phyloP scores from a whole-genome alignment of 495 filamentous ascomycete genomes.

The Penicillium cinerascens region DNA sequence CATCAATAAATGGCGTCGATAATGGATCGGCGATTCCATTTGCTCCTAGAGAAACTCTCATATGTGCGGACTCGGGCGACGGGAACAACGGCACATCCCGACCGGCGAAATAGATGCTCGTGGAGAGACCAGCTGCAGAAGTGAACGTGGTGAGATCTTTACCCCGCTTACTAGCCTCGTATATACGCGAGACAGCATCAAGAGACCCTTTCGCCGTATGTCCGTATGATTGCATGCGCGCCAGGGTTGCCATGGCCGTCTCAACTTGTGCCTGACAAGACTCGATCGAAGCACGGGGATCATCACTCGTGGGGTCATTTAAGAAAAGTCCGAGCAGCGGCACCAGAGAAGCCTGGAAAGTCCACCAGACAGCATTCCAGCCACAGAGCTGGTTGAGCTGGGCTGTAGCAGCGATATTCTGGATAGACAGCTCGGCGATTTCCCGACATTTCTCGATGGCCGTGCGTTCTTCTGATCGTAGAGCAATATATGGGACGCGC shows the following conservation, averaged over 20 bases:
- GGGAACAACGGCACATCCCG: conserved; percentile 20
- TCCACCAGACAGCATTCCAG: conserved; percentile 81
- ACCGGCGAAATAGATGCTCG: conserved; percentile 16
- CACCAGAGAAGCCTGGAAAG: conserved; percentile 77
- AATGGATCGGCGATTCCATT: conserved; percentile 27
- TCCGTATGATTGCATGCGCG: conserved; percentile 66
- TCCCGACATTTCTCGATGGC: conserved; percentile 66
- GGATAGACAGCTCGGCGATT: conserved; percentile 66
- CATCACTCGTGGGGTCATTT: conserved; percentile 54
- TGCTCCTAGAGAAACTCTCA: conserved; percentile 19
- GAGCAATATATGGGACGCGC: conserved; percentile 54
- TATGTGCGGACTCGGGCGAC: conserved; percentile 19
- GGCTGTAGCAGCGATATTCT: conserved; percentile 65
- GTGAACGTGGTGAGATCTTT: conserved; percentile 11
- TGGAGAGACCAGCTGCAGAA: conserved; percentile 1
- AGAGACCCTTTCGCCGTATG: conserved; percentile 65
- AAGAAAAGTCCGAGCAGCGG: conserved; percentile 70
- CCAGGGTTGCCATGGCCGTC: conserved; percentile 62
- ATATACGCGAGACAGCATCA: conserved; percentile 67
- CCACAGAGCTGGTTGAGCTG: conserved; percentile 70
- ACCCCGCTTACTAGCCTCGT: conserved; percentile 54
- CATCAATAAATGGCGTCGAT: conserved; percentile 29
- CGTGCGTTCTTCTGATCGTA: conserved; percentile 61
- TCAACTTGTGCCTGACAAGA: conserved; percentile 57
- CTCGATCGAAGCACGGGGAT: conserved; percentile 50